Evolutionary conservation across 805 yeast species (phyloP).

Genomic region (Kregervanrija delftensis): DNA sequence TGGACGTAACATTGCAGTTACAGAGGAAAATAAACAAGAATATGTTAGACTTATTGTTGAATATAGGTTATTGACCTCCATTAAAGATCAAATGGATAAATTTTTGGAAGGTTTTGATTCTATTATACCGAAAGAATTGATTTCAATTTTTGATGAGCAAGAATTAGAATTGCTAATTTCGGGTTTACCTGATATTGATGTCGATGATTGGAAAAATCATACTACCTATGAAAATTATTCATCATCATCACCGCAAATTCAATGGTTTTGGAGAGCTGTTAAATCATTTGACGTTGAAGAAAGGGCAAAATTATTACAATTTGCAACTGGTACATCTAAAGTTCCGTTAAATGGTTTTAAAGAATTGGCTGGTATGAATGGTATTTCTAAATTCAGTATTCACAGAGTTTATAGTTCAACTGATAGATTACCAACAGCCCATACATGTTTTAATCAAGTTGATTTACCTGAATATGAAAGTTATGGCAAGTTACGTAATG

Average conservation of each 20-base stretch:
- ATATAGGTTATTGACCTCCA: slow-evolving; percentile 75
- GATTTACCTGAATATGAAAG: slow-evolving; percentile 90
- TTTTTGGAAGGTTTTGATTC: slow-evolving; percentile 86
- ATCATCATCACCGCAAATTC: slow-evolving; percentile 76
- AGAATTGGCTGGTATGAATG: slow-evolving; percentile 81
- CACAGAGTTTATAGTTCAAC: slow-evolving; percentile 83
- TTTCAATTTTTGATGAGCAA: slow-evolving; percentile 88
- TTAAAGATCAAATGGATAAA: slow-evolving; percentile 79
- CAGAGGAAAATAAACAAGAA: slow-evolving; percentile 85
- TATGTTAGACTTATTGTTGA: slow-evolving; percentile 84
- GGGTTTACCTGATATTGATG: slow-evolving; percentile 94
- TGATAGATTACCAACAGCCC: slow-evolving; percentile 89
- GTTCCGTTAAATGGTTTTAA: slow-evolving; percentile 94
- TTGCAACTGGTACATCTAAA: slow-evolving; percentile 95
- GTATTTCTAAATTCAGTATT: slow-evolving; percentile 78
- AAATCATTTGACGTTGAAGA: slow-evolving; percentile 91
- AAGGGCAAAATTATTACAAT: slow-evolving; percentile 87
- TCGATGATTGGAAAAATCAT: slow-evolving; percentile 91
- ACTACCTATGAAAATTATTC: slow-evolving; percentile 77
- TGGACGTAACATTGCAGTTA: slow-evolving; percentile 80
- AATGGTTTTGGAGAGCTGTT: slow-evolving; percentile 98
- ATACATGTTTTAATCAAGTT: slow-evolving; percentile 93
- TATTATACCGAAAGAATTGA: slow-evolving; percentile 74
- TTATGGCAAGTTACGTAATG: slow-evolving; percentile 77
- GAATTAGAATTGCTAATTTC: slow-evolving; percentile 88